A percentile compares a stretch with the other conserved stretches of the same genome.
Conservation (phyloP, 331 rosid species). For the Pyracantha coccinea region DNA sequence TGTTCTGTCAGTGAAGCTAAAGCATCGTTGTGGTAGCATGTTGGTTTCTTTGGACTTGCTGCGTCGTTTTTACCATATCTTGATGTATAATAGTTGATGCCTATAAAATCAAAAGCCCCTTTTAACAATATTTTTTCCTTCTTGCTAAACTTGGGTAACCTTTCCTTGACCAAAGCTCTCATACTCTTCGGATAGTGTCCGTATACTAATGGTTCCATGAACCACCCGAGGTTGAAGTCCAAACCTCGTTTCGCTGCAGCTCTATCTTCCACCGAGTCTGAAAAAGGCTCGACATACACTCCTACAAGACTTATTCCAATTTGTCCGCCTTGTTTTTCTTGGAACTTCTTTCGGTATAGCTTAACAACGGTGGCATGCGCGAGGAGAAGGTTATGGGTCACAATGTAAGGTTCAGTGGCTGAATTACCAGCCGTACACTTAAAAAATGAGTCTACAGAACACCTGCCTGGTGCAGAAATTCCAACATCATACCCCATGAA, state of each 20-base stretch:
- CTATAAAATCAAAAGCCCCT: constrained; percentile 18
- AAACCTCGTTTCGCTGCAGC: constrained; percentile 8
- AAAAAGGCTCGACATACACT: constrained; percentile 4
- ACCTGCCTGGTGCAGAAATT: neutral
- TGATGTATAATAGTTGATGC: constrained; percentile 17
- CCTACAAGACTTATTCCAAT: neutral
- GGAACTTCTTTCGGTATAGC: neutral
- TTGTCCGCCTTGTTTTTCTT: constrained; percentile 5
- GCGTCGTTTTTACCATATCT: neutral
- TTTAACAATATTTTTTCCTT: constrained; percentile 8
- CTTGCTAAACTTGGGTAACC: constrained; percentile 5
- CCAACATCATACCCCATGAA: constrained; percentile 4
- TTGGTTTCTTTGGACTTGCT: constrained; percentile 3
- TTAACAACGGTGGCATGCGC: constrained; percentile 2
- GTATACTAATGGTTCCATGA: constrained; percentile 7
- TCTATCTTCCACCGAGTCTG: neutral
- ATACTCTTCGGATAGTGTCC: constrained; percentile 19
- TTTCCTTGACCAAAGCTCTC: constrained; percentile 3
- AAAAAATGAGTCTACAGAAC: neutral
- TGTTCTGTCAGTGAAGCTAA: neutral
- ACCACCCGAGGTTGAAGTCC: constrained; percentile 18
- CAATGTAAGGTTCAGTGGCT: constrained; percentile 3
- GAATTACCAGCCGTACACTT: neutral
- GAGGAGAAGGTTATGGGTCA: neutral
- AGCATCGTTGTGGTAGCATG: constrained; percentile 9